Evolutionary conservation across 768 basidiomycete genomes (phyloP).

Genomic region (Astraeus odoratus): DNA sequence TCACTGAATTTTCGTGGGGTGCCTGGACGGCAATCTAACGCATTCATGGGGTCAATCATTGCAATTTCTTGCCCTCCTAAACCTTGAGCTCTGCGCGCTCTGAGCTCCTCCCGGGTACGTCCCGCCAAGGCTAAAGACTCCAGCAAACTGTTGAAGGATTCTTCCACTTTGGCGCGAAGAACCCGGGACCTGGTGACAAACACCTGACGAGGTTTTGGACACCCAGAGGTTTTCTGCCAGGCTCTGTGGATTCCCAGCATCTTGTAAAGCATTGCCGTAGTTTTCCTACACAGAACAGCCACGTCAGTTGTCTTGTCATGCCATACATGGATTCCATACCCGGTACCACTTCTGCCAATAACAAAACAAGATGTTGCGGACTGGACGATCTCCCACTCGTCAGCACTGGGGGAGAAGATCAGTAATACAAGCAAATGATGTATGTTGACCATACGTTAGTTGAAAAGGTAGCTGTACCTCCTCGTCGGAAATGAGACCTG

Average conservation of each 20-base stretch:
- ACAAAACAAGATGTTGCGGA: conserved; percentile 53
- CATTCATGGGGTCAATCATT: not conserved
- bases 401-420: conserved; percentile 16
- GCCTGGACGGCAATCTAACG: too few relatives aligned
- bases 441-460: conserved; percentile 12
- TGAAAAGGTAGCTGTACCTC: conserved; percentile 4
- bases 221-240: conserved; percentile 30
- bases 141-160: conserved; percentile 46
- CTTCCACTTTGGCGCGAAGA: conserved; percentile 55
- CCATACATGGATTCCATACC: conserved; percentile 33
- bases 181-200: conserved; percentile 62
- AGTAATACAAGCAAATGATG: conserved; percentile 6
- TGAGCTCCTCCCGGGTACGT: conserved; percentile 30
- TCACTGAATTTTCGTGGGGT: too few relatives aligned
- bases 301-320: not conserved
- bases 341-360: conserved; percentile 60
- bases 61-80: conserved; percentile 18
- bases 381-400: conserved; percentile 50
- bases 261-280: conserved; percentile 64
- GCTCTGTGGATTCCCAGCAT: conserved; percentile 55
- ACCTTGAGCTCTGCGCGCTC: conserved; percentile 15
- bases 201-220: conserved; percentile 48
- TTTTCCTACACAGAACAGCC: conserved; percentile 42
- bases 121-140: conserved; percentile 33
- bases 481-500: conserved; percentile 6